These are phyloP conservation scores for Sideroxylon spinosum DNA, from an alignment of 179 eudicot species.

Conservation along the genomic window DNA sequence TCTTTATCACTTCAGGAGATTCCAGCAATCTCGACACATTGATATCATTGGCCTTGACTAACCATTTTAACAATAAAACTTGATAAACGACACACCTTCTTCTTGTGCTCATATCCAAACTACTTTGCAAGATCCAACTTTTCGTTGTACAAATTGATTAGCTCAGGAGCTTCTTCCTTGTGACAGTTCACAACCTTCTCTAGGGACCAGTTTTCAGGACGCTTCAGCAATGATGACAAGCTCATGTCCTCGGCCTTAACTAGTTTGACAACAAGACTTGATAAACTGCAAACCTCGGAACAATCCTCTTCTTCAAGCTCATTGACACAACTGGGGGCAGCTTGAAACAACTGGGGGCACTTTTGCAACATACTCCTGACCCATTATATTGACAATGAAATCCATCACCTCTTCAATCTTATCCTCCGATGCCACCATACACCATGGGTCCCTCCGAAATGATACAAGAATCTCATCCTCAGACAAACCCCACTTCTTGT, in stretches of 20 bases:
- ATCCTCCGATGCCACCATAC: constrained; percentile 26
- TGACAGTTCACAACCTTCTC: background rate
- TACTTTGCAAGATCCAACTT: background rate
- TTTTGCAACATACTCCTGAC: background rate
- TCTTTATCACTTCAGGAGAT: background rate
- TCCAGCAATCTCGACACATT: background rate
- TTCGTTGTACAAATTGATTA: constrained; percentile 4
- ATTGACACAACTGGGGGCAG: background rate
- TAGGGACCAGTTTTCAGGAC: background rate
- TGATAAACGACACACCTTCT: too few relatives aligned
- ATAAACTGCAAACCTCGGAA: constrained; percentile 19
- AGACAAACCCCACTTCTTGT: constrained; percentile 35
- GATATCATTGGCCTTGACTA: background rate
- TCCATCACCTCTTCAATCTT: constrained; percentile 24
- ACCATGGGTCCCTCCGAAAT: constrained; percentile 27
- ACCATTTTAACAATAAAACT: background rate
- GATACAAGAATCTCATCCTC: constrained; percentile 22
- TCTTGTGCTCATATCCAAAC: too few relatives aligned
- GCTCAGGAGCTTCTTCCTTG: constrained; percentile 8
- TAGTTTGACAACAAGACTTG: constrained; percentile 7
- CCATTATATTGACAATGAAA: constrained; percentile 28
- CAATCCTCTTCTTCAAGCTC: constrained; percentile 24
- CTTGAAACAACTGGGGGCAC: background rate
- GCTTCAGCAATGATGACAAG: background rate
- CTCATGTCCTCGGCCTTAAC: background rate